Percentiles rank a stretch among this genome's conserved stretches.
These are phyloP conservation scores for Ophiostoma perfectum DNA, from an alignment of 2,329 filamentous ascomycete genomes.

Conservation along the genomic window DNA sequence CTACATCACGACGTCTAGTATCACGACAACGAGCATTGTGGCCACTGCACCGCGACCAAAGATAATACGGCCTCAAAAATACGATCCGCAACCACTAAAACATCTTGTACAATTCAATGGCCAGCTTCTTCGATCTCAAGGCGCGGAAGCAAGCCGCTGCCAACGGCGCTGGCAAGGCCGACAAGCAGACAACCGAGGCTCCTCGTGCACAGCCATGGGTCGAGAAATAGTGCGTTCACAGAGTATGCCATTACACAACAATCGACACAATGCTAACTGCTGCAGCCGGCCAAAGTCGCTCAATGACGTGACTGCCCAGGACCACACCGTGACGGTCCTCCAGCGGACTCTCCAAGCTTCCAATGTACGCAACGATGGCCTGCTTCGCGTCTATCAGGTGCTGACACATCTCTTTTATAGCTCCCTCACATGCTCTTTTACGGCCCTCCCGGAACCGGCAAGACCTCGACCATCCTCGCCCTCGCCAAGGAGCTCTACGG, in stretches of 20 bases:
- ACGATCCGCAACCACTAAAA: not conserved
- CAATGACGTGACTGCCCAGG: constrained; percentile 92
- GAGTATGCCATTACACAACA: not conserved
- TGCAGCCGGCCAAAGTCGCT: constrained; percentile 84
- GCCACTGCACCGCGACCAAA: not conserved
- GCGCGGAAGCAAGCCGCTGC: constrained; percentile 74
- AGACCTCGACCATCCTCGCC: constrained; percentile 95
- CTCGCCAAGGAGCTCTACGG: constrained; percentile 97
- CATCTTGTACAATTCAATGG: constrained; percentile 49
- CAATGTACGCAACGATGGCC: constrained; percentile 55
- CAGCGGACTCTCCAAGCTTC: constrained; percentile 89
- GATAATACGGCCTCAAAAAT: not conserved
- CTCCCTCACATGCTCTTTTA: constrained; percentile 99
- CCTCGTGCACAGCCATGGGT: constrained; percentile 85
- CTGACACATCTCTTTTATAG: constrained; percentile 36
- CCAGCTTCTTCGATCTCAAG: constrained; percentile 93
- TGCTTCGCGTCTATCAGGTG: not conserved
- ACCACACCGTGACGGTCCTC: constrained; percentile 90
- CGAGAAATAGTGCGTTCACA: constrained; percentile 82
- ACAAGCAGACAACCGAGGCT: constrained; percentile 57
- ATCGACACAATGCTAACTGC: constrained; percentile 30
- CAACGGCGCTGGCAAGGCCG: constrained; percentile 59
- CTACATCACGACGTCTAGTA: not conserved
- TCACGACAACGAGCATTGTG: not conserved
- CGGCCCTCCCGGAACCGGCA: constrained; percentile 92